Percentiles rank a stretch among this genome's conserved stretches.
These are phyloP conservation scores for Prunus kanzakura DNA, from an alignment of 306 rosid species.

Conservation along the genomic window DNA sequence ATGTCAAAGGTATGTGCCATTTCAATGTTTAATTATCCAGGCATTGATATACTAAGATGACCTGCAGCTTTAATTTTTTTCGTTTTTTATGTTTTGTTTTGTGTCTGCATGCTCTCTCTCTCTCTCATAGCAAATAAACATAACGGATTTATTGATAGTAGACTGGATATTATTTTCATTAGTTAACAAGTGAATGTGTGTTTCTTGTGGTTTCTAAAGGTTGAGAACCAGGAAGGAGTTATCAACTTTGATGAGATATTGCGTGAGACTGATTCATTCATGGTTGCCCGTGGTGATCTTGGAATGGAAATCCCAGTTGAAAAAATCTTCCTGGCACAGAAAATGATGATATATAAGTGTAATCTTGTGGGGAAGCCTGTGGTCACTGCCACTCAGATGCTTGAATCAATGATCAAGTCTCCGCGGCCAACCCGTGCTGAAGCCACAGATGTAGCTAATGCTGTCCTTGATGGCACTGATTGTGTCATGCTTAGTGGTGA, in stretches of 20 bases:
- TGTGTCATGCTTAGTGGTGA: slow-evolving; percentile 99
- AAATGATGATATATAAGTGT: slow-evolving; percentile 97
- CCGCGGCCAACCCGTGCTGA: slow-evolving; percentile 96
- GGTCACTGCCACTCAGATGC: slow-evolving; percentile 98
- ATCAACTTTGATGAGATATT: slow-evolving; percentile 91
- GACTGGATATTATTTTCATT: background rate
- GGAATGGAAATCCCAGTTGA: slow-evolving; percentile 99
- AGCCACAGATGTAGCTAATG: slow-evolving; percentile 95
- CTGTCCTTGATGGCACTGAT: slow-evolving; percentile 93
- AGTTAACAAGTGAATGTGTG: slow-evolving; percentile 15
- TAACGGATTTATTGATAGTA: background rate
- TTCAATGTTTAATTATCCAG: slow-evolving; percentile 8
- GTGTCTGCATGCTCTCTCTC: background rate
- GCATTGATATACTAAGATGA: background rate
- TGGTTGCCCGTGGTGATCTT: slow-evolving; percentile 99
- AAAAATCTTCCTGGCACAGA: slow-evolving; percentile 92
- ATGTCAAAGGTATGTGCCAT: slow-evolving; percentile 74
- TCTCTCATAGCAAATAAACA: too few relatives aligned
- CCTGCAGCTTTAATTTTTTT: background rate
- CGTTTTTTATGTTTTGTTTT: background rate
- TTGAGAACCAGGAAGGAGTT: slow-evolving; percentile 98
- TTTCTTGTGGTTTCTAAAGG: slow-evolving; percentile 44
- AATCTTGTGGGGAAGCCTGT: slow-evolving; percentile 95
- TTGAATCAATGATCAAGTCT: slow-evolving; percentile 96
- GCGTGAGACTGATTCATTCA: slow-evolving; percentile 95